A percentile compares a stretch with the other conserved stretches of the same genome.
Evolutionary conservation across 1,139 yeast species (phyloP).

Genomic region (Arxiozyma slooffiae): DNA sequence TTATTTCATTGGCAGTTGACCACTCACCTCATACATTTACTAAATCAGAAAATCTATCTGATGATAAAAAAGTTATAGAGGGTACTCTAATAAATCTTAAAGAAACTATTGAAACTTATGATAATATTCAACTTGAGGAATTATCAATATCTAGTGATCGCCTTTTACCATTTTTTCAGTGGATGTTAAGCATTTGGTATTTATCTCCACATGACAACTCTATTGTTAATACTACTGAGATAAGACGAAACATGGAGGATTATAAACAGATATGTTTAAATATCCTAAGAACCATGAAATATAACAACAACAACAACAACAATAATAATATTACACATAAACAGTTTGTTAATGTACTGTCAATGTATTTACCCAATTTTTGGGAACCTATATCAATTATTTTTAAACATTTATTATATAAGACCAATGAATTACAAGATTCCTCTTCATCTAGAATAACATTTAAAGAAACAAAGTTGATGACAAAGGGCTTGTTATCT

Average conservation of each 20-base stretch:
- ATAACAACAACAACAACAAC: constrained; percentile 11
- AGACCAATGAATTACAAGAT: constrained; percentile 13
- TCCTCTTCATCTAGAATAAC: constrained; percentile 2
- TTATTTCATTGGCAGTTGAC: constrained; percentile 31
- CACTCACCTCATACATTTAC: not conserved
- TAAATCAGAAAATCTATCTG: not conserved
- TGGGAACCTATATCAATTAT: constrained; percentile 33
- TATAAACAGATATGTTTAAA: constrained; percentile 26
- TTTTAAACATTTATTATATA: constrained; percentile 32
- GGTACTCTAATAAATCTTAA: not conserved
- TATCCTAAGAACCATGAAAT: constrained; percentile 42
- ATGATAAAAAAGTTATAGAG: not conserved
- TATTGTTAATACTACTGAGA: not conserved
- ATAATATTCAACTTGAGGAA: constrained; percentile 29
- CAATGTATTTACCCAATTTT: constrained; percentile 33
- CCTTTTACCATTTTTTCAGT: constrained; percentile 36
- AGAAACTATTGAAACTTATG: constrained; percentile 22
- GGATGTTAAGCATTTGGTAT: constrained; percentile 35
- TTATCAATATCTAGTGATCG: constrained; percentile 33
- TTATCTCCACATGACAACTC: constrained; percentile 16
- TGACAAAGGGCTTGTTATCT: constrained; percentile 27
- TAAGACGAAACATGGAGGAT: constrained; percentile 14
- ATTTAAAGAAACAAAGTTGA: constrained; percentile 19
- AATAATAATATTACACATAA: constrained; percentile 27
- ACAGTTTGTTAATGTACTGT: constrained; percentile 33